These are phyloP conservation scores for Heterobasidion annosum DNA, from an alignment of 1,284 basidiomycete genomes.

Conservation along the genomic window DNA sequence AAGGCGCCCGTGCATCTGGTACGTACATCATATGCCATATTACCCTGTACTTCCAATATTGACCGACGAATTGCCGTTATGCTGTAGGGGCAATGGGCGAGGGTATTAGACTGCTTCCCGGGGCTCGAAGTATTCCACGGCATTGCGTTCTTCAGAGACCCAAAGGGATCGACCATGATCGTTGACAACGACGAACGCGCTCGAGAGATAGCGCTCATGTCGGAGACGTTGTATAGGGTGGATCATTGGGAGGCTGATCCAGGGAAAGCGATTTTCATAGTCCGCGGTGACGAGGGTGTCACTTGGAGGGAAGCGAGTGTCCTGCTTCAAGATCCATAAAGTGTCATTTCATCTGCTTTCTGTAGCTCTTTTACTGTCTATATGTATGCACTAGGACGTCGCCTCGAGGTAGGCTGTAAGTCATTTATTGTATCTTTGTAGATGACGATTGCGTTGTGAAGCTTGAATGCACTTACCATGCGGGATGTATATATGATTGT, in stretches of 20 bases:
- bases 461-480: no score
- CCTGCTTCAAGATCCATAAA: background rate
- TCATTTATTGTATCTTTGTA: no score
- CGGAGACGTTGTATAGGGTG: conserved; percentile 13
- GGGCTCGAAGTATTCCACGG: conserved; percentile 7
- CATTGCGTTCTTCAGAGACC: conserved; percentile 6
- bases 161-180: background rate
- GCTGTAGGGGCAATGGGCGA: conserved; percentile 3
- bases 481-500: no score
- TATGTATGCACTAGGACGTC: background rate
- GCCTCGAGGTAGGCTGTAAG: no score
- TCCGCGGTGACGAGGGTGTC: conserved; percentile 6
- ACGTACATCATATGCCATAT: background rate
- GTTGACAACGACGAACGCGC: conserved; percentile 16
- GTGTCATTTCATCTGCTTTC: background rate
- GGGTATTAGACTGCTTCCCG: conserved; percentile 1
- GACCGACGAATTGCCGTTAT: no score
- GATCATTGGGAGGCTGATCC: conserved; percentile 17
- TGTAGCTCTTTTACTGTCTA: background rate
- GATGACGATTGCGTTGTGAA: no score
- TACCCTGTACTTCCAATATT: background rate
- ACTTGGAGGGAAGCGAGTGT: conserved; percentile 8
- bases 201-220: conserved; percentile 12
- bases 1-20: conserved; percentile 1
- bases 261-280: conserved; percentile 13